A percentile compares a stretch with the other conserved stretches of the same genome.
Evolutionary conservation across 192 early-diverging fungal genomes (phyloP).

Genomic region (Entomortierella chlamydospora): DNA sequence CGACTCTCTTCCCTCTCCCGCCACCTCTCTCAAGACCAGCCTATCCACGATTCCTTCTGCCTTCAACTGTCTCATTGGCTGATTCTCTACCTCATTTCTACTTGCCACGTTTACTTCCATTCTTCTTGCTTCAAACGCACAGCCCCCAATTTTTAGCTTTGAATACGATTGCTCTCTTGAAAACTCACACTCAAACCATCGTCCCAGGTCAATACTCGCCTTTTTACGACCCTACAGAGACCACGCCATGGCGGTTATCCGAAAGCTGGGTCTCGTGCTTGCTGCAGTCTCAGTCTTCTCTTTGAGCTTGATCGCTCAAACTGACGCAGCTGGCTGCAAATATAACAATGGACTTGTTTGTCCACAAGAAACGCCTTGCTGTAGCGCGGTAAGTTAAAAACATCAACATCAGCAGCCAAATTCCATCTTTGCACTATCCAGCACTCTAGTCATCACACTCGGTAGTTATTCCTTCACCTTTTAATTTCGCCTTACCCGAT

Average conservation of each 20-base stretch:
- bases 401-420: neutral
- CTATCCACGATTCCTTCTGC: conserved; percentile 25
- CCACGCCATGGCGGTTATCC: conserved; percentile 34
- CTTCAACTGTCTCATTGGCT: conserved; percentile 20
- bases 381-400: conserved; percentile 30
- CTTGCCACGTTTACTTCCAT: conserved; percentile 30
- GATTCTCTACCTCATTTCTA: conserved; percentile 18
- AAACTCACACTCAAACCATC: conserved; percentile 20
- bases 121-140: conserved; percentile 19
- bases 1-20: conserved; percentile 16
- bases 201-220: neutral
- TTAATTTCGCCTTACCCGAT: neutral
- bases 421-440: no score
- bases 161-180: conserved; percentile 16
- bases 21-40: conserved; percentile 26
- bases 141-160: conserved; percentile 28
- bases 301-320: conserved; percentile 3
- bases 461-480: conserved; percentile 2
- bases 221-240: neutral
- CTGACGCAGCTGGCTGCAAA: conserved; percentile 38
- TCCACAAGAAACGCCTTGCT: conserved; percentile 43
- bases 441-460: no score
- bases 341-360: conserved; percentile 33
- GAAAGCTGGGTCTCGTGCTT: conserved; percentile 45
- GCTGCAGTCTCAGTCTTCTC: conserved; percentile 39